Evolutionary conservation across 495 filamentous ascomycete species (phyloP), one percentile per base, ranked within the genome.

Genomic region (Cercophora newfieldiana): DNA sequence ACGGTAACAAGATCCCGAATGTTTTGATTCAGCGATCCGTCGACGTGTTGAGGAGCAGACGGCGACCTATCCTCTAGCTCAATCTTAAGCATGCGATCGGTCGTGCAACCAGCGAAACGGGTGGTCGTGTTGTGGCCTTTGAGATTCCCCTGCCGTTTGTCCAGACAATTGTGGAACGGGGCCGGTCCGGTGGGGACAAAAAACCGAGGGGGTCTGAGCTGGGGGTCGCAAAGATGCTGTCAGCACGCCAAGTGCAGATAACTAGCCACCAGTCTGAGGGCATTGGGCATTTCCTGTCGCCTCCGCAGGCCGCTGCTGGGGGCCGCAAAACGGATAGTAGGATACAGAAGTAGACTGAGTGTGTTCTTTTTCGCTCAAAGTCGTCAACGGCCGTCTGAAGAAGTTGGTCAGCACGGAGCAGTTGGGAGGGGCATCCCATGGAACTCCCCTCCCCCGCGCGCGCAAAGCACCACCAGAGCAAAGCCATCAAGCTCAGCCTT

Each of bases 401-500:
- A n/a, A n/a, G n/a, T n/a, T n/a, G n/a, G 18, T 44, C 37, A 44
- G 30, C 5, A 33, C 12, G n/a, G 18, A 14, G 12, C 37, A 44
- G 2, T 33, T 44, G 37, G 37, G 21, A 49, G 58, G 33, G 59
- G 10, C 44, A 26, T n/a, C 49, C 48, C 31, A 24, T 21, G 21
- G 50, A 48, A 16, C 33, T 37, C 59, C 19, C 12, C 28, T 56
- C 49, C 28, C 22, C 19, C 61, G 48, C 30, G 29, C 60, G 7
- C 12, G 2, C 5, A 19, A 26, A 14, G 28, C 57, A 49, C 50
- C 49, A 6, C 49, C 21, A 19, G 26, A 64, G 60, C 64, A 63
- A 51, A 49, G 67, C 66, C 63, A 62, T 21, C 64, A 22, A 25
- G 59, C 70, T 72, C 71, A 72, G 71, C 71, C 71, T 72, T 72